Evolutionary conservation across 2,329 filamentous ascomycete species (phyloP), one percentile per base, ranked within the genome.

Genomic region (Hymenoscyphus repandus): DNA sequence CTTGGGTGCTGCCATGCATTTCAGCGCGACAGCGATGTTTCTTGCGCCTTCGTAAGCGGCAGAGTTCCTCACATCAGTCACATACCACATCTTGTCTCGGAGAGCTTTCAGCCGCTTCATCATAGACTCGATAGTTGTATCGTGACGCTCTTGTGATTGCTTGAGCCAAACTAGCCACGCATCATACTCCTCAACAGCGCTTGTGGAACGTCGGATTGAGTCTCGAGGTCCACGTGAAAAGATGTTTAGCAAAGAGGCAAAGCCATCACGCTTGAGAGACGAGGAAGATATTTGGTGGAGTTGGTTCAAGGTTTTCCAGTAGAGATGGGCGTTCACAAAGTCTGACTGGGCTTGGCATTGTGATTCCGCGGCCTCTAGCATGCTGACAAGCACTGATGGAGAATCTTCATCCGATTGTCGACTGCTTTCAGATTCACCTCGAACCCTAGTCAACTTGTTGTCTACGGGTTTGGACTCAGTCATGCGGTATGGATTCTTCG

Each of bases 31-130:
- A 5, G 90, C 88, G 42, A 97, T 85, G 57, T 92, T 89, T 52
- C 85, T 85, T 36, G 89, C 90, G 59, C 95, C 86, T 53, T 93
- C 88, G 62, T 96, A 97, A 9, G 84, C 82, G 44, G 84, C 87
- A 3, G 93, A 96, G 62, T 92, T 91, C 55, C 89, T 86, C 27
- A 97, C 91, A 67, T 96, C 90, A 1, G 88, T 92, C 53, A 93
- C 88, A 66, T 95, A 99, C 93, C 93, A 99, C 88, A 97, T 96
- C 74, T 97, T 97, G 67, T 96, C 88, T 38, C 93, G 82, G 36
- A 96, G 76, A 18, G 86, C 83, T 51, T 84, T 81, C 34, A 93
- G 76, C 5, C 82, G 81, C 52, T 77, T 76, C 76, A 89, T 86
- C 80, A 90, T 88, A 5, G 81, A 76, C 37, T 90, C 85, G 33